Base-by-base conservation (phyloP, 2,329 filamentous ascomycete genomes). In the Penicillium sp. region DNA sequence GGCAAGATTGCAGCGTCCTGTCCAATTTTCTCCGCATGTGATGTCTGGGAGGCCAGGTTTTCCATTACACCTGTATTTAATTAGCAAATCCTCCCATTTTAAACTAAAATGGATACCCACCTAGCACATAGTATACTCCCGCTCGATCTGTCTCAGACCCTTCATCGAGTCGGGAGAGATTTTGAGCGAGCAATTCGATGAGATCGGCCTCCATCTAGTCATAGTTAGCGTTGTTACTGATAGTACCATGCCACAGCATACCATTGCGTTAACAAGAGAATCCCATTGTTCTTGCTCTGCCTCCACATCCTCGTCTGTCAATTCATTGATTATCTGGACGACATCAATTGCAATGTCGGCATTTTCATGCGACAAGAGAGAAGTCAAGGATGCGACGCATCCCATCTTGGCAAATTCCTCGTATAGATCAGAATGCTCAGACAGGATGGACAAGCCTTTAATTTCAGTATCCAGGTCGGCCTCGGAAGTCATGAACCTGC, bases 341-440 rank as follows among this genome's bases (percentile, higher is more conserved):
- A 89, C 90, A 62, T 89, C 90, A 67, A 97, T 96, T 12, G 94
- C 92, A 63, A 99, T 96, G 70, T 99, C 94, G 0, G 93, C 93
- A 73, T 99, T 99, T 68, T 99, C 94, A 73, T 99, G 94, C 17
- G 93, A 89, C 49, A 99, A 79, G 52, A 99, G 77, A 2, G 88
- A 85, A 1, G 96, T 91, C 50, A 99, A 76, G 54, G 88, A 93
- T 5, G 77, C 84, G 0, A 87, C 86, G 58, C 86, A 89, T 21
- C 90, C 89, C 51, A 92, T 80, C 64, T 86, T 87, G 33, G 89
- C 87, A 68, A 96, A 92, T 60, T 96, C 90, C 13, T 79, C 79
- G 73, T 94, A 97, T 21, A 96, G 82, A 60, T 90, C 88, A 3
- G 93, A 83, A 70, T 97, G 90, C 68, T 99, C 92, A 6, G 90